Evolutionary conservation across 305 asterid species (phyloP), one percentile per base, ranked within the genome.

Genomic region (Solanum hybrid): DNA sequence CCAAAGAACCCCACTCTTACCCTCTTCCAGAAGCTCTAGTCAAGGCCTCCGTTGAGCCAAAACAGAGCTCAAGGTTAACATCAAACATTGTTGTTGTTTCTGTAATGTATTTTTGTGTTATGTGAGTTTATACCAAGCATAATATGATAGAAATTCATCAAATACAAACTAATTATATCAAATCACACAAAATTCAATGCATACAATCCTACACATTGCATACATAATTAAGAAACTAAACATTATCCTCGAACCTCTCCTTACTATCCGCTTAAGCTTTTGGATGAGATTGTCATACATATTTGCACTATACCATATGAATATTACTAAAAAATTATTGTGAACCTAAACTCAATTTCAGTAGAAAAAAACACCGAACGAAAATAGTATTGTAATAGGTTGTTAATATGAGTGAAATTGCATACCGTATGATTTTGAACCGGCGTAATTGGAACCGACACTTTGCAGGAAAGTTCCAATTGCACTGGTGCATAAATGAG

Each of bases 401-500:
- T 11, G 24, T 5, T 11, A 28, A 42, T 28, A 28, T 4, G 16
- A 82, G 26, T 42, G 33, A 82, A 39, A 26, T n/a, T 39, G 34
- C 37, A 13, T 40, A 42, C 36, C 36, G 9, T 82, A 10, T 22
- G 85, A 36, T 78, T 35, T 3, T 0, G 18, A 10, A 42, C 94
- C 94, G 84, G 95, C 95, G 91, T 96, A 96, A 90, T 96, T 98
- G 89, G 97, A 93, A 82, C 96, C 67, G 88, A 97, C 91, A 81
- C 95, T 94, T 71, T 89, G 87, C 99, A 97, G 95, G 92, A 89
- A 93, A 7, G 98, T 97, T 11, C 98, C 97, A 37, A 94, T 80
- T 89, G 99, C 97, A 88, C 96, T 98, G 28, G 97, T 94, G 91
- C 12, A 98, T 94, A 96, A 99, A 9, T 95, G 93, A 61, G 92